Base-by-base conservation (phyloP, 345 rosid genomes). In the Microthlaspi erraticum region DNA sequence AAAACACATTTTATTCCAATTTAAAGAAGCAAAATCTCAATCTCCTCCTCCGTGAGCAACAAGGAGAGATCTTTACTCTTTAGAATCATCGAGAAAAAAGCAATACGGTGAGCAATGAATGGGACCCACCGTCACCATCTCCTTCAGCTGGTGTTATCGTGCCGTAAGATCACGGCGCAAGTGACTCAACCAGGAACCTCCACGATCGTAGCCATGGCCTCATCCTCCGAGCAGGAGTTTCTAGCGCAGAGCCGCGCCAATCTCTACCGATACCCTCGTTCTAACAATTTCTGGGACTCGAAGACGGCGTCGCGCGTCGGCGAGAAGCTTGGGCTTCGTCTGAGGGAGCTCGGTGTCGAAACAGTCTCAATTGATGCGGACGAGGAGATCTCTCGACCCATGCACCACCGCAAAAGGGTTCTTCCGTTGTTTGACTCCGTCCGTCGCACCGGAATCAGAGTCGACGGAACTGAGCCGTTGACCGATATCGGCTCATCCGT, bases 131-230 rank as follows among this genome's bases (percentile, higher is more conserved):
- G 75, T 60, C 92, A 78, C 13, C 92, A 88, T 75, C 68, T 92
- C 18, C 98, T 90, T 36, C 95, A 91, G n/a, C 64, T 92, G 3
- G 86, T 88, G 54, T 81, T 92, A 64, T 84, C 98, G 0, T 86
- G 94, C 77, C 92, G 98, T 5, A 85, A 88, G 51, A 85, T 92
- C 82, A 84, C 92, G 6, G 98, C 91, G 11, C 95, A 87, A 54
- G 98, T 92, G 20, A 86, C 68, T 65, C 81, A 78, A 31, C 84
- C 92, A 7, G 75, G 80, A 52, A 77, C 82, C 46, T 73, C 92
- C 68, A 76, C 89, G 46, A 83, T 92, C 79, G 73, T 92, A 48
- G 98, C 96, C 74, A 90, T 90, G 95, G 96, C 95, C 33, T 88
- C 95, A 14, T 92, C 98, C 43, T 67, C 94, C 55, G 91, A 88